Evolutionary conservation across 2,329 filamentous ascomycete genomes (phyloP).

Genomic region (Zasmidium cellare): DNA sequence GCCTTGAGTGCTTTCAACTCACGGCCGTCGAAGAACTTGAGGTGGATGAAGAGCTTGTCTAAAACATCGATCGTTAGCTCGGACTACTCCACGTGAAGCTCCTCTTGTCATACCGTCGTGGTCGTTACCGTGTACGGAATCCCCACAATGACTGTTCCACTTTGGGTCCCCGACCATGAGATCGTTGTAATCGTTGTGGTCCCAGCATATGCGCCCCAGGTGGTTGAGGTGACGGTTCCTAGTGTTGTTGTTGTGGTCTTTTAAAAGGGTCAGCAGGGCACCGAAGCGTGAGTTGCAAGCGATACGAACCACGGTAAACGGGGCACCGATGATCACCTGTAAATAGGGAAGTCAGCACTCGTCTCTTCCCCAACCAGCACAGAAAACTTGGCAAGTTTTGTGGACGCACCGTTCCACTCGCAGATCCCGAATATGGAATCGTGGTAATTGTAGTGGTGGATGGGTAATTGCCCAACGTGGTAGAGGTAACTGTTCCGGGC

Average conservation of each 20-base stretch:
- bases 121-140: neutral
- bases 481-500: neutral
- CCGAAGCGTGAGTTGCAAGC: too few species aligned
- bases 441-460: neutral
- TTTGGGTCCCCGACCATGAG: neutral
- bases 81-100: neutral
- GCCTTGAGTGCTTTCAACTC: neutral
- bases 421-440: neutral
- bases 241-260: neutral
- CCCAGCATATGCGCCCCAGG: neutral
- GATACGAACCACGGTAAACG: neutral
- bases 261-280: too few species aligned
- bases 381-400: too few species aligned
- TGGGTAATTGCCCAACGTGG: neutral
- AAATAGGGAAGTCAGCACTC: neutral
- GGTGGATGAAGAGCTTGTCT: too few species aligned
- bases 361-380: too few species aligned
- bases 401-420: too few species aligned
- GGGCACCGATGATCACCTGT: neutral
- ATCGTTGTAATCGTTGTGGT: neutral
- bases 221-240: neutral
- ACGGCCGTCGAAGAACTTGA: too few species aligned
- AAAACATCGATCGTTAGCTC: too few species aligned
- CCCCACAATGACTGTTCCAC: neutral
- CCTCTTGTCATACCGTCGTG: neutral